Percentiles rank a stretch among this genome's conserved stretches.
These are phyloP conservation scores for Tetrapisispora nanseiensis DNA, from an alignment of 805 yeast species.

Conservation along the genomic window DNA sequence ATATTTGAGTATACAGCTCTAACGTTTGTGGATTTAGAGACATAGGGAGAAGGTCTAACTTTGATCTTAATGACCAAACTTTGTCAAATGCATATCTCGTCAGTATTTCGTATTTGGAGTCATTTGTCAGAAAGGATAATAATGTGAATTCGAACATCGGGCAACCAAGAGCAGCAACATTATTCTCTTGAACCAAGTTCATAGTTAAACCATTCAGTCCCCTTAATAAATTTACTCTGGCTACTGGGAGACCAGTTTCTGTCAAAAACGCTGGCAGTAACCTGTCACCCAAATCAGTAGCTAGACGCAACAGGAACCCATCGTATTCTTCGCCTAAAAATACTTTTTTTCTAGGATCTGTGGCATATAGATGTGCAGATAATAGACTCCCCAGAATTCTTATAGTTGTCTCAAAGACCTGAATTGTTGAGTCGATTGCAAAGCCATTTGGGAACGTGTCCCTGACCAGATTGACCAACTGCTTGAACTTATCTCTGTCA, in stretches of 20 bases:
- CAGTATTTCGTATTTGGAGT: constrained; percentile 53
- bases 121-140: constrained; percentile 65
- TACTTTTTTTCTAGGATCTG: constrained; percentile 37
- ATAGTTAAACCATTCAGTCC: constrained; percentile 34
- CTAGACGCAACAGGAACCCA: constrained; percentile 62
- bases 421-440: constrained; percentile 62
- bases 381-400: constrained; percentile 74
- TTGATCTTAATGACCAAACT: constrained; percentile 59
- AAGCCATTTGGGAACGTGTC: constrained; percentile 29
- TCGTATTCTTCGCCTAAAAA: constrained; percentile 39
- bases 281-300: constrained; percentile 65
- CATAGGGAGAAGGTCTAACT: constrained; percentile 65
- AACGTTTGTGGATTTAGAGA: constrained; percentile 53
- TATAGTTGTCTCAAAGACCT: constrained; percentile 81
- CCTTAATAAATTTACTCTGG: constrained; percentile 57
- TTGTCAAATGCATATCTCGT: constrained; percentile 55
- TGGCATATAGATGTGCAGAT: constrained; percentile 66
- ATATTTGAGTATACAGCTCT: constrained; percentile 45
- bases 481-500: constrained; percentile 45
- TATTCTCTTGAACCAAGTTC: constrained; percentile 50
- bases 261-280: constrained; percentile 63
- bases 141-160: constrained; percentile 74
- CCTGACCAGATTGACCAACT: constrained; percentile 35
- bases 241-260: constrained; percentile 57
- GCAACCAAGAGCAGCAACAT: constrained; percentile 81